phyloP scores from a whole-genome alignment of 192 early-diverging fungal genomes.

The Coemansia sp. region DNA sequence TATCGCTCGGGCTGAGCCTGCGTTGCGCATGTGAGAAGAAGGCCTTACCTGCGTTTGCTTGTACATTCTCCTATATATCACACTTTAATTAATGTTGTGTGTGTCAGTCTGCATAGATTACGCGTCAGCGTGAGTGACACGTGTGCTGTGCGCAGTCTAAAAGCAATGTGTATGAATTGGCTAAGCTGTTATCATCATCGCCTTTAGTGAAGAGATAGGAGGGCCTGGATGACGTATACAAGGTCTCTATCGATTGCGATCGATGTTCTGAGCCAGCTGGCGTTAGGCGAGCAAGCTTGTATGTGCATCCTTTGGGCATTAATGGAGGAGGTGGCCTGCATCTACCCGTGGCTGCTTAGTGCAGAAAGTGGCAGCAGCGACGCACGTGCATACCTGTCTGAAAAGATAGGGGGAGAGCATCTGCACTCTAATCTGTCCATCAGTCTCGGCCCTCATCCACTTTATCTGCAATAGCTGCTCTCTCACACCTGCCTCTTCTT shows the following conservation, averaged over 20 bases:
- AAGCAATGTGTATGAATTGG: background rate
- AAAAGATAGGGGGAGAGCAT: background rate
- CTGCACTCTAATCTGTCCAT: background rate
- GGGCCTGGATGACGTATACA: conserved; percentile 3
- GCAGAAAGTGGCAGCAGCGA: background rate
- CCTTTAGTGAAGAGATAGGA: background rate
- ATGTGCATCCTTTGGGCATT: background rate
- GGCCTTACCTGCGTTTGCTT: background rate
- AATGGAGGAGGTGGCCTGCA: conserved; percentile 2
- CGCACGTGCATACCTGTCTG: conserved; percentile 1
- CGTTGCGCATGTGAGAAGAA: conserved; percentile 34
- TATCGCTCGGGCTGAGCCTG: conserved; percentile 25
- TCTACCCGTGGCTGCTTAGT: background rate
- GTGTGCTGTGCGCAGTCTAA: background rate
- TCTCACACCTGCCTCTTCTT: background rate
- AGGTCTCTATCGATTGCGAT: conserved; percentile 7
- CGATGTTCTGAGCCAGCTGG: background rate
- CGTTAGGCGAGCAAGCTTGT: background rate
- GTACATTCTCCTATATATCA: background rate
- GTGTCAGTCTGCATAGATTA: background rate
- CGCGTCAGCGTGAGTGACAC: conserved; percentile 1
- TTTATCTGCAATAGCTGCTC: background rate
- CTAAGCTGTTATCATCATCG: background rate
- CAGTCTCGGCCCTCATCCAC: background rate
- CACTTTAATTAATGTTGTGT: background rate